Base-by-base conservation (phyloP, 768 basidiomycete species). In the Suillus bovinus region DNA sequence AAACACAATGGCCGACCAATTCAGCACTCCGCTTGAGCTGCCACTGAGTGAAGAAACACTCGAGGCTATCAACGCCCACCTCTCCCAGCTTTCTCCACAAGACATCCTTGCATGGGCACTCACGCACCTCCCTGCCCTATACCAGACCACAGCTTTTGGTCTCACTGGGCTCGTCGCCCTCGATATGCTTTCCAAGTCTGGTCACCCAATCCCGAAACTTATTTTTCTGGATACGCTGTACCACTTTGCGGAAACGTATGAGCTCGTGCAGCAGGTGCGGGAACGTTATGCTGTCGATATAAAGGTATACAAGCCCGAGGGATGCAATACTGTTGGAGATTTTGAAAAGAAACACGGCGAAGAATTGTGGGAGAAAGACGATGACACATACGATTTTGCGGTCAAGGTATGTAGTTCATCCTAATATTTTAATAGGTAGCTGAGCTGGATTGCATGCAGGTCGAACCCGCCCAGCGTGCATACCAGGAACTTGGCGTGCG, bases 171-270 rank as follows among this genome's bases (percentile, higher is more conserved):
- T 96, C 59, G 94, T 94, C 60, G 89, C 94, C 22, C 87, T 93
- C 64, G 94, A 97, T 74, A 97, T 99, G 93, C 85, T 99, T 59
- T 89, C 92, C 38, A 91, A 92, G 74, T 56, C 55, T 1, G 38
- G 55, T 4, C 38, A 29, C 10, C 38, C 55, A 24, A 79, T 95
- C 64, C 92, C 92, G 1, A 94, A 95, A 1, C 83, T 98, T 22
- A 94, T 99, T 78, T 99, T 99, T 79, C 77, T 98, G 72, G 96
- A 99, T 78, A 99, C 97, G 0, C 81, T 99, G 16, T 94, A 98
- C 72, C 97, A 99, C 78, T 99, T 99, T 77, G 79, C 81, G 4
- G 93, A 98, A 78, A 99, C 96, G 5, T 89, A 97, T 69, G 87
- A 88, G 61, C 88, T 99, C 50, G 90, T 96, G 11, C 84, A 89